Evolutionary conservation across 164 flowering plant genomes (phyloP).

Genomic region (Nymphaea colorata): DNA sequence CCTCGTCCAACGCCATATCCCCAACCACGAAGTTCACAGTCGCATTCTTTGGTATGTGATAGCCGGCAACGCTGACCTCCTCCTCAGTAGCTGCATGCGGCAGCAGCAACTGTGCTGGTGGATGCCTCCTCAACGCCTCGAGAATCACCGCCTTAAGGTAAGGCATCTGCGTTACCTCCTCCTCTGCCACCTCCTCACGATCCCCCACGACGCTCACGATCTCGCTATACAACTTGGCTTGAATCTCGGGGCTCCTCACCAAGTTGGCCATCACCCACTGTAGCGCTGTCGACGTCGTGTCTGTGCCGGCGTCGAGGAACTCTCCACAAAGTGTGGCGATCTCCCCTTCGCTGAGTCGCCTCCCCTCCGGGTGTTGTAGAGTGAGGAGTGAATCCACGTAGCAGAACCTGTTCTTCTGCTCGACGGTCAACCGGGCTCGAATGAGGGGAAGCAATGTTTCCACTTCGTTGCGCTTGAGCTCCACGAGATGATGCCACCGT

Average conservation of each 20-base stretch:
- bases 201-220: slow-evolving; percentile 9
- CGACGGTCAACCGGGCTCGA: neutral
- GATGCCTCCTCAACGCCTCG: slow-evolving; percentile 30
- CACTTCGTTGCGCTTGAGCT: slow-evolving; percentile 9
- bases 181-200: slow-evolving; percentile 14
- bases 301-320: slow-evolving; percentile 19
- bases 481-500: slow-evolving; percentile 11
- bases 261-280: slow-evolving; percentile 31
- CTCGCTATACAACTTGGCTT: slow-evolving; percentile 21
- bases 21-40: slow-evolving; percentile 24
- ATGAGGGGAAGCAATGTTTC: slow-evolving; percentile 22
- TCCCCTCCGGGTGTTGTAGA: slow-evolving; percentile 19
- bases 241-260: slow-evolving; percentile 26
- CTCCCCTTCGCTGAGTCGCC: slow-evolving; percentile 13
- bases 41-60: slow-evolving; percentile 18
- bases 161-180: slow-evolving; percentile 19
- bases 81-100: slow-evolving; percentile 14
- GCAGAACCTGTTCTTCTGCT: neutral
- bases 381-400: slow-evolving; percentile 10
- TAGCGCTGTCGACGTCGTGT: slow-evolving; percentile 17
- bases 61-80: slow-evolving; percentile 15
- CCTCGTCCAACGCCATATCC: slow-evolving; percentile 19
- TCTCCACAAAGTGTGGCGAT: slow-evolving; percentile 17
- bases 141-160: slow-evolving; percentile 28
- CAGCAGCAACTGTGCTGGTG: slow-evolving; percentile 21